These are phyloP conservation scores for Yarrowia keelungensis DNA, from an alignment of 805 yeast genomes.

Conservation along the genomic window DNA sequence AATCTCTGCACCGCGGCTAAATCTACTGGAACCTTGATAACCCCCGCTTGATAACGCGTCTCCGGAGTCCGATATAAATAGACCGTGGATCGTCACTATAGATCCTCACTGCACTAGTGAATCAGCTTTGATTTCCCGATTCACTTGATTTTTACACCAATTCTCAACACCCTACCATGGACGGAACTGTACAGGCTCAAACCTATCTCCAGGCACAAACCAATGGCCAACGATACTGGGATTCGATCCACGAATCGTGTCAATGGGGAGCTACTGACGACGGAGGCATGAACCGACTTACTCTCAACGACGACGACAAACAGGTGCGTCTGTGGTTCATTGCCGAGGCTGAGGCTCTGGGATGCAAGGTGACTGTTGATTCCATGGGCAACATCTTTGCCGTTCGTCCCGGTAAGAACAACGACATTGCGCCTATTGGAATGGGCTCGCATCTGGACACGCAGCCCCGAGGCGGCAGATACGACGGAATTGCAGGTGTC, in stretches of 20 bases:
- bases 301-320: constrained; percentile 68
- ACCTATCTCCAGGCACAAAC: constrained; percentile 42
- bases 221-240: constrained; percentile 56
- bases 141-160: no score
- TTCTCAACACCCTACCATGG: not conserved
- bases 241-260: constrained; percentile 69
- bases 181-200: constrained; percentile 14
- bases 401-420: constrained; percentile 62
- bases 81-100: no score
- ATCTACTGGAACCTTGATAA: constrained; percentile 25
- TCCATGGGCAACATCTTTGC: constrained; percentile 75
- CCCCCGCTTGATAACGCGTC: constrained; percentile 23
- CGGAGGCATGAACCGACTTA: constrained; percentile 72
- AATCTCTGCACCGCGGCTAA: constrained; percentile 22
- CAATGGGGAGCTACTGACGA: constrained; percentile 69
- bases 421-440: constrained; percentile 61
- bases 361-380: constrained; percentile 66
- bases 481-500: constrained; percentile 77
- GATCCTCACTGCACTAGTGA: no score
- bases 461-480: constrained; percentile 80
- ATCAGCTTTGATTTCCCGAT: no score
- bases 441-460: constrained; percentile 80
- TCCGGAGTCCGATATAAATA: not conserved
- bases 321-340: constrained; percentile 71
- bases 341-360: constrained; percentile 58